Conservation (phyloP, 2,329 filamentous ascomycete species). For the Nothophoma quercina region DNA sequence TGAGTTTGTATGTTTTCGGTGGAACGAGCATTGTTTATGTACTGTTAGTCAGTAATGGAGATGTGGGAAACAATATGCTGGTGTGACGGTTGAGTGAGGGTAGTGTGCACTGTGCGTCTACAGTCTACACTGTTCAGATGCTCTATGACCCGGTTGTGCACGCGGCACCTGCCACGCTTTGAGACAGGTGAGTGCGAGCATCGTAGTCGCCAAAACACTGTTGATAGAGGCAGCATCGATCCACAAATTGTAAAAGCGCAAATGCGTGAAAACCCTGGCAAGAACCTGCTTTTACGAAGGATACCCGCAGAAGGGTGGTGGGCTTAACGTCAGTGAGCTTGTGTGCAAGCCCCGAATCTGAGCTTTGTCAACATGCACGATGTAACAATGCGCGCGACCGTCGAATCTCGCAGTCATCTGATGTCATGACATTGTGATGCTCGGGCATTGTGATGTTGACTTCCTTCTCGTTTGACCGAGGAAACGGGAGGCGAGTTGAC, state of each 20-base stretch:
- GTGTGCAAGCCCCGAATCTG: too few species aligned
- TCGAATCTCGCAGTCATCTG: too few species aligned
- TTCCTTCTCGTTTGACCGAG: neutral
- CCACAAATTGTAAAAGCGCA: neutral
- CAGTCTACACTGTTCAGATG: neutral
- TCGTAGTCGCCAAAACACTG: neutral
- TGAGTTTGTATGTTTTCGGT: neutral
- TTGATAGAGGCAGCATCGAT: neutral
- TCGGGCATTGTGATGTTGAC: neutral
- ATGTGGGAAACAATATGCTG: neutral
- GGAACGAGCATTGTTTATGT: neutral
- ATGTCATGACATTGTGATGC: too few species aligned
- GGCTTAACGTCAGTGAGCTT: too few species aligned
- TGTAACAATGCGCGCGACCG: too few species aligned
- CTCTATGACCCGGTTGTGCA: neutral
- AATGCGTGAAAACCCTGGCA: too few species aligned
- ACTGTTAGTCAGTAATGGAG: neutral
- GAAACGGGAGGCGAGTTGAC: neutral
- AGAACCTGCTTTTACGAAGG: too few species aligned
- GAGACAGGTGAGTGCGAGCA: neutral
- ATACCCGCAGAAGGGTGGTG: too few species aligned
- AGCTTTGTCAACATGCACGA: too few species aligned
- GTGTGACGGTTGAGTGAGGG: neutral
- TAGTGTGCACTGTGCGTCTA: neutral
- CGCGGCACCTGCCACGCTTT: neutral